A percentile compares a stretch with the other conserved stretches of the same genome.
Conservation (phyloP, 176 grass and related monocot genomes). For the Echinochloa phyllopogon region DNA sequence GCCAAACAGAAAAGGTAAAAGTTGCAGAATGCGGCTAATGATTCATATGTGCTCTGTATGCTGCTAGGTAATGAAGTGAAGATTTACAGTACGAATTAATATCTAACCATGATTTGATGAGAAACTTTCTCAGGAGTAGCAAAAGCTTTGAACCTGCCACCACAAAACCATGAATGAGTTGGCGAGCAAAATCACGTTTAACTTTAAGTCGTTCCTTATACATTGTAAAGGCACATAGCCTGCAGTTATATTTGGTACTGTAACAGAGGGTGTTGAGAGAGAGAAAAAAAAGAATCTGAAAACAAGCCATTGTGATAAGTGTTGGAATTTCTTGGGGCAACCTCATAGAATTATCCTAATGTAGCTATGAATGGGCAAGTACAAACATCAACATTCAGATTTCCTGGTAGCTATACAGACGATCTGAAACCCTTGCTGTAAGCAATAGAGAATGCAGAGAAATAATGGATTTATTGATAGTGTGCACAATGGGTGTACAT, state of each 20-base stretch:
- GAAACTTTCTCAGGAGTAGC: background rate
- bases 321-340: background rate
- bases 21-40: background rate
- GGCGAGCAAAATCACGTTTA: background rate
- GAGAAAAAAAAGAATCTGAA: background rate
- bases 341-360: background rate
- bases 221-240: background rate
- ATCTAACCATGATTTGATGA: background rate
- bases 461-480: too few species aligned
- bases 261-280: background rate
- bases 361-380: background rate
- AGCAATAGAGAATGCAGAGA: too few species aligned
- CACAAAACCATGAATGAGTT: background rate
- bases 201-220: background rate
- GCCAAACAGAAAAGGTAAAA: background rate
- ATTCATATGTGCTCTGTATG: background rate
- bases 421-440: background rate
- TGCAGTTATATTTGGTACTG: background rate
- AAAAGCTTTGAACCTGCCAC: background rate
- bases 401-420: background rate
- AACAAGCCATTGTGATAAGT: background rate
- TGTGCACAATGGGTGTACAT: too few species aligned
- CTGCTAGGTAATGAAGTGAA: background rate
- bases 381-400: background rate
- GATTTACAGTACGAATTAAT: background rate